Percentiles rank a stretch among this genome's conserved stretches.
Conservation (phyloP, 2,329 filamentous ascomycete genomes). For the Lachnellula occidentalis region DNA sequence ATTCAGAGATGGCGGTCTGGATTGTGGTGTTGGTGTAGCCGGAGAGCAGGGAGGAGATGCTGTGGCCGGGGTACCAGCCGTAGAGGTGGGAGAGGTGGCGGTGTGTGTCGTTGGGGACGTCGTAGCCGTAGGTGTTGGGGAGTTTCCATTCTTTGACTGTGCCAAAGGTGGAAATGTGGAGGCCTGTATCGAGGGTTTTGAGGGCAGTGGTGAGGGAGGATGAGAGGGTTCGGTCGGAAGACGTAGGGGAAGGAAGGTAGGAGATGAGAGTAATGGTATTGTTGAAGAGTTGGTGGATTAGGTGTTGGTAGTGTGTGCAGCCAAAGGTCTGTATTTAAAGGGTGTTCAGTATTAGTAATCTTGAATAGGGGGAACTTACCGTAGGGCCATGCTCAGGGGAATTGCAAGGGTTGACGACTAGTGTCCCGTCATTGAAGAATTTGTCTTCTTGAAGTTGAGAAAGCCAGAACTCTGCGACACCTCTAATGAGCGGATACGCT, state of each 20-base stretch:
- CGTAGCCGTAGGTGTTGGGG: constrained; percentile 28
- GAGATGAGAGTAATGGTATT: neutral
- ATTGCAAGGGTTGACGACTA: constrained; percentile 54
- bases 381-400: constrained; percentile 52
- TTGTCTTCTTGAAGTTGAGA: constrained; percentile 45
- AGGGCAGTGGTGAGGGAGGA: constrained; percentile 37
- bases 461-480: constrained; percentile 50
- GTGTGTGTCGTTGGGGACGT: constrained; percentile 40
- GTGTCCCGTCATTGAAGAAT: constrained; percentile 44
- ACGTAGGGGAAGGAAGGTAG: neutral
- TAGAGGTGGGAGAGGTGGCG: constrained; percentile 51
- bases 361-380: neutral
- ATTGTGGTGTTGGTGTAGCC: constrained; percentile 40
- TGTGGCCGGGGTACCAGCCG: constrained; percentile 51
- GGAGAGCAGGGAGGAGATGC: constrained; percentile 38
- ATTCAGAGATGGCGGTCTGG: constrained; percentile 40
- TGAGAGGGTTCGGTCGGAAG: neutral
- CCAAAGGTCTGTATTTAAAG: constrained; percentile 38
- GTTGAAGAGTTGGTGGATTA: constrained; percentile 35
- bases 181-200: constrained; percentile 43
- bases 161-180: constrained; percentile 40
- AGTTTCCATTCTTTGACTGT: constrained; percentile 48
- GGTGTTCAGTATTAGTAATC: too few relatives aligned
- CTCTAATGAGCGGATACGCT: constrained; percentile 50
- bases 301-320: constrained; percentile 49